phyloP scores from a whole-genome alignment of 192 early-diverging fungal genomes.

The Backusella westeae region DNA sequence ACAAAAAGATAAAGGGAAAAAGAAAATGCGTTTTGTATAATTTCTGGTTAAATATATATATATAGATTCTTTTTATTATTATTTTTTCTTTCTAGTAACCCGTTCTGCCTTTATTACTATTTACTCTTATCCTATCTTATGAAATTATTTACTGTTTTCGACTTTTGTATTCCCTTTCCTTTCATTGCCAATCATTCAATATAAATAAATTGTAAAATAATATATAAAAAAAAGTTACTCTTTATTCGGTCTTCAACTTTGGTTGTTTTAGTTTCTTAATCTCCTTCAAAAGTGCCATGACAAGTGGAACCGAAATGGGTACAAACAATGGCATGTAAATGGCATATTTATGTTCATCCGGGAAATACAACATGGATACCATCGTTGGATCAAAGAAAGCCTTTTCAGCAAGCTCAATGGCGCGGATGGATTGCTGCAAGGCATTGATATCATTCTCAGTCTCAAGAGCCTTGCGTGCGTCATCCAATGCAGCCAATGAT shows the following conservation, averaged over 20 bases:
- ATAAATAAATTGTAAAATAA: background rate
- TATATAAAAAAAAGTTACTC: background rate
- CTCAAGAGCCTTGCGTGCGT: constrained; percentile 36
- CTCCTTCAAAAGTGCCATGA: constrained; percentile 55
- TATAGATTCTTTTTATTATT: background rate
- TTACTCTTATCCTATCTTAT: background rate
- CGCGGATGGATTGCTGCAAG: constrained; percentile 56
- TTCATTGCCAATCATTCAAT: background rate
- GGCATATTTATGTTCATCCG: constrained; percentile 96
- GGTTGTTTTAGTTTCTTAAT: constrained; percentile 35
- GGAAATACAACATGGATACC: constrained; percentile 98
- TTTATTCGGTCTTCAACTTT: constrained; percentile 6
- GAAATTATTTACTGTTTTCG: background rate
- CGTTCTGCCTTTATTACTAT: background rate
- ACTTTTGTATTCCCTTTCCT: background rate
- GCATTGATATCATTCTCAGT: constrained; percentile 45
- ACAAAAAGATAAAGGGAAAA: background rate
- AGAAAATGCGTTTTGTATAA: background rate
- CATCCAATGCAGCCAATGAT: constrained; percentile 39
- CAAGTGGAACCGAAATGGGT: constrained; percentile 74
- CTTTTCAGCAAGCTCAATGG: constrained; percentile 68
- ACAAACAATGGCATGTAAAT: constrained; percentile 97
- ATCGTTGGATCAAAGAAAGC: constrained; percentile 99
- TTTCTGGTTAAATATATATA: background rate
- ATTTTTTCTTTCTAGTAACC: background rate